Conservation (phyloP, 176 grass and related monocot genomes). For the Raddia distichophylla region DNA sequence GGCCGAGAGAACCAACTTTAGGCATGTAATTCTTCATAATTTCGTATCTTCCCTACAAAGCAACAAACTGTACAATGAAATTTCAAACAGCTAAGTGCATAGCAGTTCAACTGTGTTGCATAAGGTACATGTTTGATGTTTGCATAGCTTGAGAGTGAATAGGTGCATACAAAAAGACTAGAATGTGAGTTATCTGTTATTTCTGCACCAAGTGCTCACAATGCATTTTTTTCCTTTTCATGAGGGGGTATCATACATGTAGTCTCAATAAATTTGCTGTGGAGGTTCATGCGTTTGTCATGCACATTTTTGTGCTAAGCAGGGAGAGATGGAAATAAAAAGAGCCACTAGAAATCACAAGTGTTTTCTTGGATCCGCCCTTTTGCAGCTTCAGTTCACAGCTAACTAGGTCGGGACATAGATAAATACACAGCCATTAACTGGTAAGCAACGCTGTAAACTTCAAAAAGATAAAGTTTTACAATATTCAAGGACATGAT, state of each 20-base stretch:
- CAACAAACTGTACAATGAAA: constrained; percentile 13
- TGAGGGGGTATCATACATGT: background rate
- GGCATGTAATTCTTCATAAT: constrained; percentile 99
- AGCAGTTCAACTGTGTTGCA: background rate
- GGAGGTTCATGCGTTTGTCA: background rate
- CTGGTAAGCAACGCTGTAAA: background rate
- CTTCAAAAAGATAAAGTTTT: constrained; percentile 18
- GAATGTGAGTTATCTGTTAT: background rate
- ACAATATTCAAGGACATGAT: constrained; percentile 19
- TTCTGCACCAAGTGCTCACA: background rate
- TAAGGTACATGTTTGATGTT: background rate
- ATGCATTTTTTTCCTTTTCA: background rate
- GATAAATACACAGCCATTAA: constrained; percentile 5
- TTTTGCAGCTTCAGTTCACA: background rate
- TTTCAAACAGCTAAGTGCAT: constrained; percentile 15
- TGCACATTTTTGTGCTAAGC: background rate
- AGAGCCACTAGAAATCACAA: background rate
- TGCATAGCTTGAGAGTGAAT: background rate
- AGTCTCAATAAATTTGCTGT: background rate
- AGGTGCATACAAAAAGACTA: background rate
- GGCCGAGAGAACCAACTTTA: constrained; percentile 96
- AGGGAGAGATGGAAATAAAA: constrained; percentile 4
- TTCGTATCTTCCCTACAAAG: constrained; percentile 78
- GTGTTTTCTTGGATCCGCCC: background rate
- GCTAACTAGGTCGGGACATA: background rate